Evolutionary conservation across 495 filamentous ascomycete genomes (phyloP).

Genomic region (Trichoderma parareesei): DNA sequence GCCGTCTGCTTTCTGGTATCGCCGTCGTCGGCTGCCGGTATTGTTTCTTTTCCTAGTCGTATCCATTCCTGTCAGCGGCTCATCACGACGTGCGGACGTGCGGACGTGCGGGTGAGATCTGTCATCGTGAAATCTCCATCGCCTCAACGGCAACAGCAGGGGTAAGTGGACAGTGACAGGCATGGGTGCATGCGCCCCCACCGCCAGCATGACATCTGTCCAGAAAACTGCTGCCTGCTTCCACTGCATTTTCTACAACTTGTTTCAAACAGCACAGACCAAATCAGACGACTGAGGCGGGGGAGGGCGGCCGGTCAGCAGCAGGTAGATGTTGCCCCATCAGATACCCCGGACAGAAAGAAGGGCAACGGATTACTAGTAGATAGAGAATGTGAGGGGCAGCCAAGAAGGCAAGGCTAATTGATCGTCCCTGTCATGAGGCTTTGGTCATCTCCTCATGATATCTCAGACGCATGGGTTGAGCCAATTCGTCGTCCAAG

Average conservation of each 20-base stretch:
- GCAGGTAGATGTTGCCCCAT: no score
- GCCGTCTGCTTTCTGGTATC: not conserved
- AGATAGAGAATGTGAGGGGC: no score
- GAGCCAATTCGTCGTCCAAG: no score
- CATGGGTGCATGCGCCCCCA: not conserved
- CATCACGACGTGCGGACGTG: not conserved
- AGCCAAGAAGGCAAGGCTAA: no score
- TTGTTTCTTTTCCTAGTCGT: not conserved
- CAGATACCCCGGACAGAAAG: no score
- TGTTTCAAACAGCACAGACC: not conserved
- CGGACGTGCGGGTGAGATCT: not conserved
- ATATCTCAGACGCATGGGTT: no score
- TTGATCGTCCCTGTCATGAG: no score
- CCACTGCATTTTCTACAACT: not conserved
- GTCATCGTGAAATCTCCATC: not conserved
- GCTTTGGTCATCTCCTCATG: no score
- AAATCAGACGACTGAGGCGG: not conserved
- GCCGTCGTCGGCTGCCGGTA: not conserved
- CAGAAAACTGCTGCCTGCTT: not conserved
- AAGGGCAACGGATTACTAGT: no score
- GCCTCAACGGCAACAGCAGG: not conserved
- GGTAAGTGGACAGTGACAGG: not conserved
- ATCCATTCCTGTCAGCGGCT: not conserved
- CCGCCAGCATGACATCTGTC: not conserved
- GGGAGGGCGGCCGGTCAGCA: no score